Evolutionary conservation across 495 filamentous ascomycete genomes (phyloP).

Genomic region (Schizothecium vesticola): DNA sequence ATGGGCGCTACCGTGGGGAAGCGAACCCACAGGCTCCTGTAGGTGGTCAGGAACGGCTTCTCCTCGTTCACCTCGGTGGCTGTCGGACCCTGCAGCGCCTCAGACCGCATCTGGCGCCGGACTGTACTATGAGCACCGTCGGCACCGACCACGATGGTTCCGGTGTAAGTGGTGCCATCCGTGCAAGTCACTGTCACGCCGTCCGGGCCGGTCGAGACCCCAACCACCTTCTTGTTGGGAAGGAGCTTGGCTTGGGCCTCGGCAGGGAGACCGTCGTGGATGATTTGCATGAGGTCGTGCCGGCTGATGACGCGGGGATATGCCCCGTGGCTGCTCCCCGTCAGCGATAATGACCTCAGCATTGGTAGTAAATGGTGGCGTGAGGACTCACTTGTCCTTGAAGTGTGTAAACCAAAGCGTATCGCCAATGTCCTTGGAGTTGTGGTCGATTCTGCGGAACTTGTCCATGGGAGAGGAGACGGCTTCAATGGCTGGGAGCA

Average conservation of each 20-base stretch:
- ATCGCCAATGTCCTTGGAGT: conserved; percentile 8
- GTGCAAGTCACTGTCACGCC: conserved; percentile 26
- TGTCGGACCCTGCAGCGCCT: conserved; percentile 33
- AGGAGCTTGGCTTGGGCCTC: conserved; percentile 27
- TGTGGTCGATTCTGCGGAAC: conserved; percentile 36
- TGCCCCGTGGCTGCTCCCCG: conserved; percentile 26
- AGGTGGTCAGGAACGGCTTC: conserved; percentile 36
- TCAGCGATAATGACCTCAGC: conserved; percentile 2
- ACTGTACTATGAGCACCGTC: conserved; percentile 46
- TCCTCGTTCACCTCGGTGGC: conserved; percentile 49
- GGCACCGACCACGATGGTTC: conserved; percentile 45
- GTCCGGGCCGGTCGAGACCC: conserved; percentile 13
- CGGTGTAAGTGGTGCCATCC: conserved; percentile 35
- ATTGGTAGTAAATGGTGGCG: not conserved
- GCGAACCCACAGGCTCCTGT: conserved; percentile 13
- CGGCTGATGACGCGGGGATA: conserved; percentile 28
- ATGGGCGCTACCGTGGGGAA: not conserved
- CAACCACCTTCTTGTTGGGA: conserved; percentile 26
- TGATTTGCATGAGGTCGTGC: conserved; percentile 26
- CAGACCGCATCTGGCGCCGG: conserved; percentile 36
- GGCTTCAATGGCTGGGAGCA: conserved; percentile 34
- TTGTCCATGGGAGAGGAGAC: conserved; percentile 58
- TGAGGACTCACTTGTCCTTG: conserved; percentile 7
- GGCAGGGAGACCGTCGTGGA: conserved; percentile 28
- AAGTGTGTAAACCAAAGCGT: conserved; percentile 5